A percentile compares a stretch with the other conserved stretches of the same genome.
Conservation (phyloP, 164 flowering plant species). For the Amborella trichopoda region DNA sequence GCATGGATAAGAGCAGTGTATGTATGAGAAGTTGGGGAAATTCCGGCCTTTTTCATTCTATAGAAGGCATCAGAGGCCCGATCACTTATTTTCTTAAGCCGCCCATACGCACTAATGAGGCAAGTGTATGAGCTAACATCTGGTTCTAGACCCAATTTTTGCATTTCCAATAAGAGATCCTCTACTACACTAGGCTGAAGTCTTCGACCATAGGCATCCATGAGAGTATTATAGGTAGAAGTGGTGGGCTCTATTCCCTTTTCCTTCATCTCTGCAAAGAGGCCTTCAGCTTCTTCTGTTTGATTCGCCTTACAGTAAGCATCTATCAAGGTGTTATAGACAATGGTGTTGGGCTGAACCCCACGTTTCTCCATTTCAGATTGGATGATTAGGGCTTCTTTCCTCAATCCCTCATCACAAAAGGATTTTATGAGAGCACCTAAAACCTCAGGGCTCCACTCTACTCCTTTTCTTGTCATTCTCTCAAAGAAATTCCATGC, state of each 20-base stretch:
- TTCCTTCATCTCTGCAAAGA: conserved; percentile 68
- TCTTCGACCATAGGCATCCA: conserved; percentile 84
- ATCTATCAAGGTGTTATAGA: conserved; percentile 80
- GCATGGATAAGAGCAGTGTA: conserved; percentile 91
- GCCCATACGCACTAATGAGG: conserved; percentile 82
- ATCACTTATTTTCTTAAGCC: conserved; percentile 76
- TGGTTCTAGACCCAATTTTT: conserved; percentile 53
- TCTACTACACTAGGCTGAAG: conserved; percentile 84
- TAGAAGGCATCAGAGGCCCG: conserved; percentile 82
- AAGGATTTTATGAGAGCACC: conserved; percentile 84
- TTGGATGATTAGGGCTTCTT: conserved; percentile 79
- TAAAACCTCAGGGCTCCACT: conserved; percentile 63
- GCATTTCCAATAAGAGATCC: conserved; percentile 67
- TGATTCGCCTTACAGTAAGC: conserved; percentile 61
- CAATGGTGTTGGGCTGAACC: conserved; percentile 44
- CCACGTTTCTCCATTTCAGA: conserved; percentile 87
- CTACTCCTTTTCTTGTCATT: conserved; percentile 66
- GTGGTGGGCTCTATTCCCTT: conserved; percentile 57
- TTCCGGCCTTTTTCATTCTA: conserved; percentile 71
- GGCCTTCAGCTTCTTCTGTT: conserved; percentile 93
- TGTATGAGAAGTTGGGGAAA: conserved; percentile 70
- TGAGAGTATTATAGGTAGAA: conserved; percentile 66
- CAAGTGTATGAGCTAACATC: conserved; percentile 76
- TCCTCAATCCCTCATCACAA: conserved; percentile 81
- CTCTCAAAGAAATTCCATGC: conserved; percentile 77